Conservation (phyloP, 805 yeast species). For the Ogataea ramenticola region DNA sequence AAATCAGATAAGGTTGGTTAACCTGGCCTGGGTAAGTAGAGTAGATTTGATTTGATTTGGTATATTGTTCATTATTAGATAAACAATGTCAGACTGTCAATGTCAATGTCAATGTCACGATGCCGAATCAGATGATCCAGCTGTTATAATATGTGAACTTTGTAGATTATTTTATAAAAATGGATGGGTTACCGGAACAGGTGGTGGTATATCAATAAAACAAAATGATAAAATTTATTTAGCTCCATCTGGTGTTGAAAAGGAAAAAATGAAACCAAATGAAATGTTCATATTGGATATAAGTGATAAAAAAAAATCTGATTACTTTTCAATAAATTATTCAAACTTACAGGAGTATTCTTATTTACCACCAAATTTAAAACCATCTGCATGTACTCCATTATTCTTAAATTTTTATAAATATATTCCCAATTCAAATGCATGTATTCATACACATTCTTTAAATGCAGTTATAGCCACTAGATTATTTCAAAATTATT, state of each 20-base stretch:
- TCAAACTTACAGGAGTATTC: constrained; percentile 30
- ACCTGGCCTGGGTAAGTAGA: no score
- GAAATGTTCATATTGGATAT: constrained; percentile 73
- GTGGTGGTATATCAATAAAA: constrained; percentile 85
- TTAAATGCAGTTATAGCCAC: constrained; percentile 81
- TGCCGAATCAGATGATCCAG: constrained; percentile 58
- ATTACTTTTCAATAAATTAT: background rate
- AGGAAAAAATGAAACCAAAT: constrained; percentile 75
- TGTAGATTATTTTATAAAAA: constrained; percentile 71
- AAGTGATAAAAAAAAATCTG: constrained; percentile 30
- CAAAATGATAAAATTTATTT: constrained; percentile 53
- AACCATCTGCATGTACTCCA: constrained; percentile 95
- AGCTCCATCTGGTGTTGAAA: constrained; percentile 96
- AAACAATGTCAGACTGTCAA: background rate
- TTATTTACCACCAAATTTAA: constrained; percentile 55
- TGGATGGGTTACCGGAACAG: constrained; percentile 94
- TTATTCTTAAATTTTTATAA: constrained; percentile 65
- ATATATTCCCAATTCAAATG: constrained; percentile 66
- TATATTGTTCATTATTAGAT: no score
- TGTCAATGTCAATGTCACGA: constrained; percentile 1
- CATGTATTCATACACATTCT: constrained; percentile 93
- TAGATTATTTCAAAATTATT: constrained; percentile 60
- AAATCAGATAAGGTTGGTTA: no score
- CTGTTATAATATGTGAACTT: constrained; percentile 74
- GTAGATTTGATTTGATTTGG: no score